Conservation (phyloP, 2,329 filamentous ascomycete genomes). For the Fusarium haematococcum region DNA sequence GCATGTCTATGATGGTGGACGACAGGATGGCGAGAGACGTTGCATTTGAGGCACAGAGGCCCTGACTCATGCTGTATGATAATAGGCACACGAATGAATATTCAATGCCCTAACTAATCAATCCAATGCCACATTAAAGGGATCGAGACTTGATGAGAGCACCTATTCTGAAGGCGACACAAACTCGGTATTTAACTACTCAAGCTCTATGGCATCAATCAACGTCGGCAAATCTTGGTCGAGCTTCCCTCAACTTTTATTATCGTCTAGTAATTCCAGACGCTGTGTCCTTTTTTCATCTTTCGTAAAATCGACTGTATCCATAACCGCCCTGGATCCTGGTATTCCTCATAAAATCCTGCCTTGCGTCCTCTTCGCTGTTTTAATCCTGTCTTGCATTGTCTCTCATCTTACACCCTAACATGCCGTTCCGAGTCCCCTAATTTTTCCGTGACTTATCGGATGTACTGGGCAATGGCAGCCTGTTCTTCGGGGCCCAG, state of each 20-base stretch:
- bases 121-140: background rate
- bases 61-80: background rate
- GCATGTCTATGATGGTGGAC: background rate
- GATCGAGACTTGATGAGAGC: background rate
- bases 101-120: background rate
- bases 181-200: background rate
- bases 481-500: conserved; percentile 71
- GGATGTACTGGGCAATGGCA: conserved; percentile 64
- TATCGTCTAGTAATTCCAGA: background rate
- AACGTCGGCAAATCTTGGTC: background rate
- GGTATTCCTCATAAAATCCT: background rate
- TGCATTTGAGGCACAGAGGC: background rate
- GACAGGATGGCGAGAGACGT: background rate
- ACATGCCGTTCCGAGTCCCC: background rate
- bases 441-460: conserved; percentile 39
- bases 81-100: background rate
- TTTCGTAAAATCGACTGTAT: background rate
- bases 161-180: background rate
- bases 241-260: background rate
- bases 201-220: background rate
- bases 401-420: background rate
- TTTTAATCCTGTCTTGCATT: background rate
- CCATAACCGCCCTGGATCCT: background rate
- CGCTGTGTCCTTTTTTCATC: background rate
- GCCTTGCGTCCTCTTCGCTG: background rate